Evolutionary conservation across 2,329 filamentous ascomycete species (phyloP).

Genomic region (Xylariaceae sp.): DNA sequence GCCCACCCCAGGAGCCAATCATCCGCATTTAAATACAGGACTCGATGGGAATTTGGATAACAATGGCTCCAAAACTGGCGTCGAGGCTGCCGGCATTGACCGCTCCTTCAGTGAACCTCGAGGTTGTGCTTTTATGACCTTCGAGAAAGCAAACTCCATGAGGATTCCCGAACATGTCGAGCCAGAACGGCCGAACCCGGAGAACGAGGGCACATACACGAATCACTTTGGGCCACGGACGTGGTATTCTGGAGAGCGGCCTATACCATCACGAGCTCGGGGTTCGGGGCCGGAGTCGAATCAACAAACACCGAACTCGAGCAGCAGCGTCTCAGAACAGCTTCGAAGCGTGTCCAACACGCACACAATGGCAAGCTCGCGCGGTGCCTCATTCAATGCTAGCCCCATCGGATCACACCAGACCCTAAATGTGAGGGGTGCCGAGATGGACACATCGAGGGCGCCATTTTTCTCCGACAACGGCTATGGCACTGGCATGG

Average conservation of each 20-base stretch:
- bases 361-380: conserved; percentile 35
- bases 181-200: conserved; percentile 25
- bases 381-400: conserved; percentile 44
- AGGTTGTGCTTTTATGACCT: conserved; percentile 16
- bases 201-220: conserved; percentile 4
- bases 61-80: conserved; percentile 18
- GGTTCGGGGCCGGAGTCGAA: conserved; percentile 37
- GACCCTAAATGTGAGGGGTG: conserved; percentile 33
- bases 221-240: conserved; percentile 17
- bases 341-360: conserved; percentile 26
- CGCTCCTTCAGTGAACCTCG: conserved; percentile 34
- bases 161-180: conserved; percentile 38
- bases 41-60: conserved; percentile 4
- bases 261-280: conserved; percentile 31
- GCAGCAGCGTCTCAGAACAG: conserved; percentile 42
- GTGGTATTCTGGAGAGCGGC: conserved; percentile 39
- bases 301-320: conserved; percentile 56
- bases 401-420: conserved; percentile 46
- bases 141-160: conserved; percentile 37
- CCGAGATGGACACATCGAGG: conserved; percentile 35
- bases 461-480: conserved; percentile 38
- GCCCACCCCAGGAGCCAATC: conserved; percentile 26
- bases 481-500: conserved; percentile 35
- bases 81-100: conserved; percentile 31
- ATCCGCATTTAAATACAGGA: background rate